Base-by-base conservation (phyloP, 192 early-diverging fungal species). In the Backusella australiensis region DNA sequence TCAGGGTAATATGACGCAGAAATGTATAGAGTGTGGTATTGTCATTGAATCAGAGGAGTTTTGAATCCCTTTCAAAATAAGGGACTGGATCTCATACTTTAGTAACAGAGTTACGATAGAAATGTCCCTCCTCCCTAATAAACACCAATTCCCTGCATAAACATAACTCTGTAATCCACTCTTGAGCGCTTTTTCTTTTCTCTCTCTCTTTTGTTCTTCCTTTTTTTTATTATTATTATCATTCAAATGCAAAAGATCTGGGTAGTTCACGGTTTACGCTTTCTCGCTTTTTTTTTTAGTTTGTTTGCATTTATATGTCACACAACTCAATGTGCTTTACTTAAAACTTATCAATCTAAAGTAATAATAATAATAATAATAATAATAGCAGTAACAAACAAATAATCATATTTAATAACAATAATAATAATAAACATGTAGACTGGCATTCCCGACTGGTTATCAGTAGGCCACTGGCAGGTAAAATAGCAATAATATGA, bases 41-140 rank as follows among this genome's bases (percentile, higher is more conserved):
- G 80, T 83, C 11, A 84, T 94, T 11, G 92, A 94, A 74, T 86
- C 90, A 26, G 90, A 91, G 70, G 86, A 90, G 76, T 91, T 95
- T 80, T 93, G 75, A 63, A 63, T 26, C 56, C 56, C 32, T 49
- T 26, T 29, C 6, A 68, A 36, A 38, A 38, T 68, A 68, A 68
- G 67, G 35, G 67, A 68, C 35, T 36, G 56, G 26, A 7, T n/a
- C 46, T 63, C 56, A 63, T 63, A 63, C 56, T 63, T 63, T 63
- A 63, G 26, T 23, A 23, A 29, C 9, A 63, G 26, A 63, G 56
- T 63, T 63, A 63, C 56, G 56, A 63, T 63, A 63, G 56, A 63
- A 63, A 63, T 63, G 56, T 63, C 1, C 56, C 23, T 63, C 56
- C 56, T 63, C 56, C 56, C 56, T 63, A 63, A 63, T 63, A 63